phyloP scores from a whole-genome alignment of 345 rosid genomes.

The Sonneratia alba region DNA sequence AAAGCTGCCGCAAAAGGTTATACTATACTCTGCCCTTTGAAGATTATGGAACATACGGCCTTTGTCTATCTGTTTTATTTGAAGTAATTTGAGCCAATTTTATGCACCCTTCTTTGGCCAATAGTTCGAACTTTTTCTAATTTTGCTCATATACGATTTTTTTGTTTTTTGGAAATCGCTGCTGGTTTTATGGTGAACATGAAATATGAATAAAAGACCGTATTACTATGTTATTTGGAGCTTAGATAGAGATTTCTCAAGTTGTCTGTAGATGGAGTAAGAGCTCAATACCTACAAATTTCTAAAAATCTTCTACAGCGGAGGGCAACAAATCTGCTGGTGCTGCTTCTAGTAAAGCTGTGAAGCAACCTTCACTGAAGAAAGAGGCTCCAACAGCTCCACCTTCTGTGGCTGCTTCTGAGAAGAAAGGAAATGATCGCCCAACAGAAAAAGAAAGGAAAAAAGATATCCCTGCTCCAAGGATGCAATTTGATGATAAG shows the following conservation, averaged over 20 bases:
- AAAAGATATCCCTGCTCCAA: conserved; percentile 92
- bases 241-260: neutral
- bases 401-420: conserved; percentile 35
- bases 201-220: neutral
- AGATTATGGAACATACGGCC: neutral
- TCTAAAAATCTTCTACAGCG: conserved; percentile 18
- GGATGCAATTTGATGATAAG: conserved; percentile 87
- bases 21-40: neutral
- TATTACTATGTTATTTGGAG: neutral
- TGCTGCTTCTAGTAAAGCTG: conserved; percentile 32
- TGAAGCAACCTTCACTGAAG: conserved; percentile 53
- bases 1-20: conserved; percentile 74
- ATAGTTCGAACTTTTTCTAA: neutral
- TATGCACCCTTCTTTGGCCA: neutral
- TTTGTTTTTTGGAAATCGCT: neutral
- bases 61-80: neutral
- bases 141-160: neutral
- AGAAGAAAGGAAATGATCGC: conserved; percentile 64
- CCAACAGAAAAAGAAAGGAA: conserved; percentile 70
- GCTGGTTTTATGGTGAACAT: neutral
- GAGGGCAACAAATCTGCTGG: conserved; percentile 44
- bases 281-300: neutral
- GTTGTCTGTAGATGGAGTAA: neutral
- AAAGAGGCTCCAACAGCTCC: conserved; percentile 33
- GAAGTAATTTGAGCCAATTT: neutral